Percentiles rank a stretch among this genome's conserved stretches.
Conservation (phyloP, 2,329 filamentous ascomycete species). For the Blumeria graminis region DNA sequence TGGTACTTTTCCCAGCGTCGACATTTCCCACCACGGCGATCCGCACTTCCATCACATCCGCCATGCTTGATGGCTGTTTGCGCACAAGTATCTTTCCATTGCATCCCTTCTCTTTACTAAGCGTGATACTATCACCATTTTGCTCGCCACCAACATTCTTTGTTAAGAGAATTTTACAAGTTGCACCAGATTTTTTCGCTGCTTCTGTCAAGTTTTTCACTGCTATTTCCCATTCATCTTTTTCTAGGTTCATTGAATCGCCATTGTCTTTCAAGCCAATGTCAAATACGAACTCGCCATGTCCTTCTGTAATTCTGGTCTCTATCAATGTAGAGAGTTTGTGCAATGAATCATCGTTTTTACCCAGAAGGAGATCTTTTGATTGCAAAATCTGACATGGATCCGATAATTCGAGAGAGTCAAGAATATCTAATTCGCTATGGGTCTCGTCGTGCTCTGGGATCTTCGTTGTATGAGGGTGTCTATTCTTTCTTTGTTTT, state of each 20-base stretch:
- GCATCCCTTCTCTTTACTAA: conserved; percentile 44
- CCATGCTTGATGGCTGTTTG: conserved; percentile 44
- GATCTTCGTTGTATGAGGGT: conserved; percentile 12
- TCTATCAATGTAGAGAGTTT: conserved; percentile 42
- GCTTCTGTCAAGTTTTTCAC: conserved; percentile 39
- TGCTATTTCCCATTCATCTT: conserved; percentile 52
- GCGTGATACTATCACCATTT: conserved; percentile 25
- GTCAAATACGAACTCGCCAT: conserved; percentile 79
- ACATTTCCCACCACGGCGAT: conserved; percentile 97
- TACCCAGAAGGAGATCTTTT: conserved; percentile 49
- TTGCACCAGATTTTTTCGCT: conserved; percentile 39
- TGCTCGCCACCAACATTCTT: conserved; percentile 65
- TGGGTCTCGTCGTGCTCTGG: conserved; percentile 32
- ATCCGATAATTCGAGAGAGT: conserved; percentile 52
- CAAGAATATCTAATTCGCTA: conserved; percentile 69
- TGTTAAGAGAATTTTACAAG: conserved; percentile 68
- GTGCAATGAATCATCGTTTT: conserved; percentile 33
- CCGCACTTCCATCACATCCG: conserved; percentile 82
- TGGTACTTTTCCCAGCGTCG: conserved; percentile 88
- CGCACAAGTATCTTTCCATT: conserved; percentile 76
- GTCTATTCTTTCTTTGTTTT: conserved; percentile 61
- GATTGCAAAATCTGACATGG: conserved; percentile 40
- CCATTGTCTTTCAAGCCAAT: conserved; percentile 78
- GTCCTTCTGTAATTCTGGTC: conserved; percentile 52
- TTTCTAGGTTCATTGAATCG: conserved; percentile 55